Evolutionary conservation across 768 basidiomycete genomes (phyloP).

Genomic region (Calocera cornea): DNA sequence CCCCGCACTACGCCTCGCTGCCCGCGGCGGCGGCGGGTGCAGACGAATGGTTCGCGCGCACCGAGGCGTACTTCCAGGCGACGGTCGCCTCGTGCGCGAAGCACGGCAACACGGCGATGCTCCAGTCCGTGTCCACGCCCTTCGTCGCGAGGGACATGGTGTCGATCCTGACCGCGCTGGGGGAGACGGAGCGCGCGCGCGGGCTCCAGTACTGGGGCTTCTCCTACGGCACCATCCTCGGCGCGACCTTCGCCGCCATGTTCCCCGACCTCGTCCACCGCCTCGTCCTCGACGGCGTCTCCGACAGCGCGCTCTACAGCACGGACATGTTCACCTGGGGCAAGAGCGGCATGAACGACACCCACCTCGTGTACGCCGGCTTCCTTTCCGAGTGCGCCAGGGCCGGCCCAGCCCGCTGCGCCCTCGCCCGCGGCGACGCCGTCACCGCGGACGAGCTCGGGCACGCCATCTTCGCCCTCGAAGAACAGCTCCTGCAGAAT

Average conservation of each 20-base stretch:
- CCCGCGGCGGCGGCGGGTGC: not conserved
- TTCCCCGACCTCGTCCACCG: slow-evolving; percentile 16
- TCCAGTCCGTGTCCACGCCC: not conserved
- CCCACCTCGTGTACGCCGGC: not conserved
- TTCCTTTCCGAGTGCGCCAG: slow-evolving; percentile 11
- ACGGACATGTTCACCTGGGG: not conserved
- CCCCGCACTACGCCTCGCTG: not conserved
- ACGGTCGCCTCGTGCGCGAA: not conserved
- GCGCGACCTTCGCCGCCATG: slow-evolving; percentile 16
- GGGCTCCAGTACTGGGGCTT: slow-evolving; percentile 18
- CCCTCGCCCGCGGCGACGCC: slow-evolving; percentile 1
- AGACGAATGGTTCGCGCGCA: not conserved
- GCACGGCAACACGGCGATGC: not conserved
- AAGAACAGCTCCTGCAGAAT: not conserved
- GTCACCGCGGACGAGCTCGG: slow-evolving; percentile 4
- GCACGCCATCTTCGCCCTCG: not conserved
- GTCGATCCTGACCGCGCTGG: slow-evolving; percentile 2
- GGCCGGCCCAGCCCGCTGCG: slow-evolving; percentile 12
- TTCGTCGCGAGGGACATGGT: slow-evolving; percentile 1
- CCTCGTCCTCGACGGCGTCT: slow-evolving; percentile 12
- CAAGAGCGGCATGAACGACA: not conserved
- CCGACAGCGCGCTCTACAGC: not conserved
- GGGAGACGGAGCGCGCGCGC: not conserved
- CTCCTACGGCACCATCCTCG: slow-evolving; percentile 18
- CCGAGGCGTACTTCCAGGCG: not conserved